Percentiles rank a stretch among this genome's conserved stretches.
Conservation (phyloP, 495 filamentous ascomycete species). For the Aspergillus conjunctus region DNA sequence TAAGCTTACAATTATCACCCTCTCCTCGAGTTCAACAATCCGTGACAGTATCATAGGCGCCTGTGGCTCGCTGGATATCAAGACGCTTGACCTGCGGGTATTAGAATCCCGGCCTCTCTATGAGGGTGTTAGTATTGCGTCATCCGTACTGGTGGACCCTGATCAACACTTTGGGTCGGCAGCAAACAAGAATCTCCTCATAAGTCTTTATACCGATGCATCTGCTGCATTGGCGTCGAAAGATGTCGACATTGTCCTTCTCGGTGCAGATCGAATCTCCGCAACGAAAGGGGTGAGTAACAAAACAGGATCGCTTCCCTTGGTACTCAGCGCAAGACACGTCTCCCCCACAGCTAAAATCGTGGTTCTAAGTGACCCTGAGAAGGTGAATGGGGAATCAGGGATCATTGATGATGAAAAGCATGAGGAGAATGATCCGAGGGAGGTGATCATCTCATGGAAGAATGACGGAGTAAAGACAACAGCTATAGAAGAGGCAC, state of each 20-base stretch:
- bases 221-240: conserved; percentile 53
- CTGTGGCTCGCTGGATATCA: conserved; percentile 27
- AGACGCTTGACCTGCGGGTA: conserved; percentile 55
- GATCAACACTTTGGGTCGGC: conserved; percentile 23
- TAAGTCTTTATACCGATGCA: conserved; percentile 64
- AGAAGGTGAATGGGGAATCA: conserved; percentile 58
- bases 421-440: conserved; percentile 53
- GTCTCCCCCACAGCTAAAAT: conserved; percentile 47
- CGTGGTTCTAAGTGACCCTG: conserved; percentile 57
- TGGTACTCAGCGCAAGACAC: conserved; percentile 51
- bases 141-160: conserved; percentile 43
- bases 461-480: conserved; percentile 28
- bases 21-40: conserved; percentile 66
- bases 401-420: conserved; percentile 34
- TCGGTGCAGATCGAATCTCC: conserved; percentile 66
- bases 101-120: conserved; percentile 68
- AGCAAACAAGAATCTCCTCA: conserved; percentile 25
- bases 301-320: conserved; percentile 65
- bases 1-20: conserved; percentile 52
- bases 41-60: conserved; percentile 41
- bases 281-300: conserved; percentile 58
- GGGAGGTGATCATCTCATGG: conserved; percentile 54
- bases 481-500: background rate
- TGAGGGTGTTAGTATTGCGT: conserved; percentile 62
- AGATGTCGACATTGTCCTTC: conserved; percentile 53